Evolutionary conservation across 2,329 filamentous ascomycete species (phyloP).

Genomic region (Blastomyces gilchristii): DNA sequence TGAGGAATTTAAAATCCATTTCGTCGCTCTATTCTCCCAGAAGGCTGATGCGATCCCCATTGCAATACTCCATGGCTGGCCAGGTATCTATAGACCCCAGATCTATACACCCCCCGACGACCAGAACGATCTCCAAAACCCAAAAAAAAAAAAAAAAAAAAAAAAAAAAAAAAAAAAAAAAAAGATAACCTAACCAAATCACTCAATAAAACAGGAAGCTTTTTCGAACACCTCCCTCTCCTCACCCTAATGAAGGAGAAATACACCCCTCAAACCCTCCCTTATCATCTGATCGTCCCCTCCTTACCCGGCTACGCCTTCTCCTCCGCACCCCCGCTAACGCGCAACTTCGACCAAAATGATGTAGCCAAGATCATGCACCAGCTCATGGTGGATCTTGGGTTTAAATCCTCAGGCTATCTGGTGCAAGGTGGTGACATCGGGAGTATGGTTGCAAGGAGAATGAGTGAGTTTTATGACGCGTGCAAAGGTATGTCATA

Average conservation of each 20-base stretch:
- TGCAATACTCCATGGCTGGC: not conserved
- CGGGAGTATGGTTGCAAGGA: not conserved
- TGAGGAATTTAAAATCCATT: not conserved
- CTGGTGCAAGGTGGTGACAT: not conserved
- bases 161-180: not conserved
- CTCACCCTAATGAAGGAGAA: not conserved
- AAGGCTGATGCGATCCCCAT: not conserved
- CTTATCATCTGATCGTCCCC: not conserved
- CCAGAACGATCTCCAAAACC: not conserved
- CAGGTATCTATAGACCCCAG: not conserved
- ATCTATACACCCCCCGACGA: no score
- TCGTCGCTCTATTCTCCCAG: not conserved
- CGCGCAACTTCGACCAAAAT: not conserved
- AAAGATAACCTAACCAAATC: not conserved
- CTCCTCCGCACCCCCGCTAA: not conserved
- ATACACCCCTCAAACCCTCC: not conserved
- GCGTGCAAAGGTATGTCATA: not conserved
- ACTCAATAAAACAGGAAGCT: not conserved
- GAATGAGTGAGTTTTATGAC: not conserved
- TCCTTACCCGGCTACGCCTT: not conserved
- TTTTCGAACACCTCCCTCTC: not conserved
- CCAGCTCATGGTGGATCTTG: slow-evolving; percentile 1
- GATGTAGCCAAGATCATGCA: not conserved
- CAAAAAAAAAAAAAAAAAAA: not conserved
- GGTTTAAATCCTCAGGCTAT: not conserved